Base-by-base conservation (phyloP, 441 rosid genomes). In the Pelargonium myrrhifolium region DNA sequence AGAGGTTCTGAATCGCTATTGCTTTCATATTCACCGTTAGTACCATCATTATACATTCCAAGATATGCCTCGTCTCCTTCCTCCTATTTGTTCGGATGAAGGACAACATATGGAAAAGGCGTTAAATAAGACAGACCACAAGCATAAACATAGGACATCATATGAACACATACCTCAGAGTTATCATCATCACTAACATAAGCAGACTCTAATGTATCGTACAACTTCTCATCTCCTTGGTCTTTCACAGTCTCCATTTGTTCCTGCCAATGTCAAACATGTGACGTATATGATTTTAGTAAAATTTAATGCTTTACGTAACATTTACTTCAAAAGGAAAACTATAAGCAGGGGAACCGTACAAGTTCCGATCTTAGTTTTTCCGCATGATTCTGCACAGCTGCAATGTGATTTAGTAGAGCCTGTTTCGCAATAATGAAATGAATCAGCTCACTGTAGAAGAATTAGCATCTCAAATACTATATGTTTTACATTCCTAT, bases 351-450 rank as follows among this genome's bases (percentile, higher is more conserved):
- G 12, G 9, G 6, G 60, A 18, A 20, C 6, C 82, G 78, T 84
- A 93, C 99, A 59, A 93, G 82, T 80, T 91, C 97, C 28, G 76
- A 84, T 87, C 87, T 85, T 62, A 93, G 73, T 76, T 75, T 79
- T 75, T 82, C 85, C 74, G 83, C 90, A 69, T 53, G 82, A 1
- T 65, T 75, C 75, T 83, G 87, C 76, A 93, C 76, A 3, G 74
- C 62, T 18, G 84, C 72, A 42, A 89, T 73, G 75, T 93, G 95
- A 21, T 84, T 87, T 26, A 78, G 72, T 51, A 93, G 86, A 73
- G 93, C 97, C 99, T 93, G 95, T 79, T 60, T 45, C 53, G 70
- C 74, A 74, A 65, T 62, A 42, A 55, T 18, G 21, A 55, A 12
- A 14, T 3, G 14, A 42, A 49, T 49, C 55, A 49, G 55, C 5